These are phyloP conservation scores for Rhizodiscina lignyota DNA, from an alignment of 495 filamentous ascomycete species.

Conservation along the genomic window DNA sequence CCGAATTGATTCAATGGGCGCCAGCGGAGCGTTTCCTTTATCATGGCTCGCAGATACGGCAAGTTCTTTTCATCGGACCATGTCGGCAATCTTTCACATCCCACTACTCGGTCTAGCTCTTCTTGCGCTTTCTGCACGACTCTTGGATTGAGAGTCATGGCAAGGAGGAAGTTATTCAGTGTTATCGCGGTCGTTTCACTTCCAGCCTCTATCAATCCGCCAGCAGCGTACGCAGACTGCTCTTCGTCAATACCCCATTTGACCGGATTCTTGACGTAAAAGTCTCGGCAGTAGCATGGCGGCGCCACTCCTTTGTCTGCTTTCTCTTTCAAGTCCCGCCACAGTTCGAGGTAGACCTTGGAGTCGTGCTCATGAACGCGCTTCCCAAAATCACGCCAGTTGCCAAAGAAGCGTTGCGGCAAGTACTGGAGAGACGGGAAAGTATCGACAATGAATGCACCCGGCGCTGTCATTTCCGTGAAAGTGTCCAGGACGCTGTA, in stretches of 20 bases:
- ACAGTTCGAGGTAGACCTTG: conserved; percentile 10
- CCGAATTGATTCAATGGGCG: conserved; percentile 13
- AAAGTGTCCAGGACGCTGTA: conserved; percentile 11
- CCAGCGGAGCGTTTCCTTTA: conserved; percentile 16
- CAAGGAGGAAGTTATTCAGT: conserved; percentile 15
- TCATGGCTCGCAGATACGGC: conserved; percentile 13
- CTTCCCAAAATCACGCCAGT: conserved; percentile 12
- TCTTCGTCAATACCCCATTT: conserved; percentile 15
- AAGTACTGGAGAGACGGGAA: conserved; percentile 11
- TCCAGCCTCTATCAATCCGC: conserved; percentile 19
- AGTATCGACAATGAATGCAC: conserved; percentile 11
- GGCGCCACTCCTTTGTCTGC: conserved; percentile 8
- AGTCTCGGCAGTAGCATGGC: conserved; percentile 12
- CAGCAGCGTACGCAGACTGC: conserved; percentile 12
- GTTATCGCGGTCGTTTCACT: conserved; percentile 16
- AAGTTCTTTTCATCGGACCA: conserved; percentile 14
- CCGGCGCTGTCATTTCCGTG: conserved; percentile 12
- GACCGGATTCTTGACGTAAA: conserved; percentile 11
- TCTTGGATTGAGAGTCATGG: conserved; percentile 11
- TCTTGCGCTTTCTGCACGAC: conserved; percentile 13
- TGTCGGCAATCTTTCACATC: conserved; percentile 8
- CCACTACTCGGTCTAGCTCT: conserved; percentile 17
- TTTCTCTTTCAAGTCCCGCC: conserved; percentile 9
- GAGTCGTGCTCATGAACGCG: conserved; percentile 10
- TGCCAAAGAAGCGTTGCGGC: conserved; percentile 10